A percentile compares a stretch with the other conserved stretches of the same genome.
Evolutionary conservation across 257 asterid genomes (phyloP).

Genomic region (Nicotiana knightiana): DNA sequence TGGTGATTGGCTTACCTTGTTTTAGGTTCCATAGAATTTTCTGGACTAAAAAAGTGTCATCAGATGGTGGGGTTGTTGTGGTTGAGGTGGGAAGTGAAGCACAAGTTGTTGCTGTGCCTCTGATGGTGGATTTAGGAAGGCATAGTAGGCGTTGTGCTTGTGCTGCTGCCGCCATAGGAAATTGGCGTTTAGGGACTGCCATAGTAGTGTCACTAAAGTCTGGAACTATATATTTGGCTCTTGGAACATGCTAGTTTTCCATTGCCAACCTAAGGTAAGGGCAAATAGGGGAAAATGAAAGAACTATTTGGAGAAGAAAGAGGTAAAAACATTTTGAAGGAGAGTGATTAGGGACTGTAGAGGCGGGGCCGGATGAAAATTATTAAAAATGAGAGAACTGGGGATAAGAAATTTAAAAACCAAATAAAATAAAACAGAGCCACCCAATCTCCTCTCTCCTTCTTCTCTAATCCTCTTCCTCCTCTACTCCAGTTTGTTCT

Average conservation of each 20-base stretch:
- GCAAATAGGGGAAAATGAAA: background rate
- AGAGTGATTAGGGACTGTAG: no score
- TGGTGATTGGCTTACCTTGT: constrained; percentile 42
- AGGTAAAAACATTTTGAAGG: background rate
- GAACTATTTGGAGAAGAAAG: background rate
- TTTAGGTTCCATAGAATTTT: constrained; percentile 52
- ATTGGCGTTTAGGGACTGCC: background rate
- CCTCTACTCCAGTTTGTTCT: no score
- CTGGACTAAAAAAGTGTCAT: constrained; percentile 43
- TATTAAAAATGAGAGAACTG: no score
- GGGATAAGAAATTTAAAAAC: no score
- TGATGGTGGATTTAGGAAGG: background rate
- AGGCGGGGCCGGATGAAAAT: no score
- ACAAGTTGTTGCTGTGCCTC: background rate
- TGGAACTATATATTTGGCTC: background rate
- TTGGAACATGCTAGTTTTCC: background rate
- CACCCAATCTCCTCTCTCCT: no score
- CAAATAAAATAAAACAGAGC: no score
- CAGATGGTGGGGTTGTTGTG: background rate
- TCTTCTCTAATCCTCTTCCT: no score
- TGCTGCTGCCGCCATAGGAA: background rate
- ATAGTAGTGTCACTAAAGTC: background rate
- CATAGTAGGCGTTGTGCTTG: background rate
- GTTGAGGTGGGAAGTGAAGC: background rate
- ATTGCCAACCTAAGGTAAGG: background rate